Conservation (phyloP, 2,329 filamentous ascomycete species). For the Arthrobotrys iridis region DNA sequence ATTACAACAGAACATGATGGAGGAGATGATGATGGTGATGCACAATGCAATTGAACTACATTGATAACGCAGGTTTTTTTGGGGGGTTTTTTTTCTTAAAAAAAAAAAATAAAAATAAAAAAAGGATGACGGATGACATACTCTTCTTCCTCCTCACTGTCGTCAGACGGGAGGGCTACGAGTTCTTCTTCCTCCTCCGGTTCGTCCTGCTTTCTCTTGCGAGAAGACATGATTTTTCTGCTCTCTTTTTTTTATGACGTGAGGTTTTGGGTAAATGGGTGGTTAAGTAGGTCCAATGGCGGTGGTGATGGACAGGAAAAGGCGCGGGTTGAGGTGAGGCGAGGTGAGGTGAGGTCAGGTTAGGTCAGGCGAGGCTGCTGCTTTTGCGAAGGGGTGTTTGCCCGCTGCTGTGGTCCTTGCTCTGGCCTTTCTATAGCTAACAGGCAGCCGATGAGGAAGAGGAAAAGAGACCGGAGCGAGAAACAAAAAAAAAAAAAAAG, state of each 20-base stretch:
- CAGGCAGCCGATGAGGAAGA: background rate
- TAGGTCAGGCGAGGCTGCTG: no score
- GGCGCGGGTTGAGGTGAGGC: background rate
- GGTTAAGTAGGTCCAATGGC: background rate
- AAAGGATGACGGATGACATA: constrained; percentile 21
- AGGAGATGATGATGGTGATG: constrained; percentile 1
- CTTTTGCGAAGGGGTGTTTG: constrained; percentile 16
- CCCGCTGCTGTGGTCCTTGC: background rate
- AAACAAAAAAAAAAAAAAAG: constrained; percentile 14
- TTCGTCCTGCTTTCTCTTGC: constrained; percentile 57
- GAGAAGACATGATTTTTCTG: constrained; percentile 53
- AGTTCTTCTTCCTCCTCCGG: constrained; percentile 56
- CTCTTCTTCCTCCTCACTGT: constrained; percentile 57
- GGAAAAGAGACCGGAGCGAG: no score
- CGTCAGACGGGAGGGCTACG: constrained; percentile 56
- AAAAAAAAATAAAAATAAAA: no score
- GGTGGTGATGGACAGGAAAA: background rate
- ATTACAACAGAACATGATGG: background rate
- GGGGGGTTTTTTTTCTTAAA: no score
- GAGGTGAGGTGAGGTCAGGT: no score
- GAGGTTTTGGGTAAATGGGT: background rate
- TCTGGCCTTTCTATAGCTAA: background rate
- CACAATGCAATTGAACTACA: background rate
- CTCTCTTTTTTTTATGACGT: constrained; percentile 8
- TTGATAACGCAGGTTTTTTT: background rate